Conservation (phyloP, 306 rosid genomes). For the Pyrus betulifolia region DNA sequence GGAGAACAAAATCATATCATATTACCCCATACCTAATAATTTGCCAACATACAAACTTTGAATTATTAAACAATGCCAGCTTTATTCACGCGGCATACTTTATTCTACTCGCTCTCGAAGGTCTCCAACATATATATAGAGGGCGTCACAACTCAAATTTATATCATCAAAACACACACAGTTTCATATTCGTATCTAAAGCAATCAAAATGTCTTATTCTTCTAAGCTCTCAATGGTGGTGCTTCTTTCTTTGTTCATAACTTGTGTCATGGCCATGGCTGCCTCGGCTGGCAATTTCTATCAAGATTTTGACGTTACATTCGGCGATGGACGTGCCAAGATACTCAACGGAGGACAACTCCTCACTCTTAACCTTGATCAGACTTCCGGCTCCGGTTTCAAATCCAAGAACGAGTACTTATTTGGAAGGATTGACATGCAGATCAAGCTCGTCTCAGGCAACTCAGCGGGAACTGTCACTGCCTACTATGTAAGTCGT, state of each 20-base stretch:
- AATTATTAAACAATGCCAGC: background rate
- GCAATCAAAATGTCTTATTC: constrained; percentile 15
- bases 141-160: background rate
- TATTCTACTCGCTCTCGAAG: background rate
- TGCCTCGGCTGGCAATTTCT: constrained; percentile 46
- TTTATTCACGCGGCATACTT: background rate
- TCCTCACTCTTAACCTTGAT: constrained; percentile 67
- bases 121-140: background rate
- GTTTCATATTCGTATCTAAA: background rate
- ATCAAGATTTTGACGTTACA: constrained; percentile 52
- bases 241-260: background rate
- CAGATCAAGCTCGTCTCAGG: constrained; percentile 80
- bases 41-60: background rate
- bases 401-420: constrained; percentile 51
- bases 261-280: constrained; percentile 7
- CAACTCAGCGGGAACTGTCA: constrained; percentile 89
- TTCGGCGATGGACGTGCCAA: constrained; percentile 60
- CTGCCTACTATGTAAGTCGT: constrained; percentile 62
- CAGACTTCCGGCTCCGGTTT: constrained; percentile 78
- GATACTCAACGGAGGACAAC: constrained; percentile 51
- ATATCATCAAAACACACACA: background rate
- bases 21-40: background rate
- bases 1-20: background rate
- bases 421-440: constrained; percentile 68
- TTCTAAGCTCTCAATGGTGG: background rate